These are phyloP conservation scores for Trypanosoma platydactyli DNA, from an alignment of 208 protist genomes.

Conservation along the genomic window DNA sequence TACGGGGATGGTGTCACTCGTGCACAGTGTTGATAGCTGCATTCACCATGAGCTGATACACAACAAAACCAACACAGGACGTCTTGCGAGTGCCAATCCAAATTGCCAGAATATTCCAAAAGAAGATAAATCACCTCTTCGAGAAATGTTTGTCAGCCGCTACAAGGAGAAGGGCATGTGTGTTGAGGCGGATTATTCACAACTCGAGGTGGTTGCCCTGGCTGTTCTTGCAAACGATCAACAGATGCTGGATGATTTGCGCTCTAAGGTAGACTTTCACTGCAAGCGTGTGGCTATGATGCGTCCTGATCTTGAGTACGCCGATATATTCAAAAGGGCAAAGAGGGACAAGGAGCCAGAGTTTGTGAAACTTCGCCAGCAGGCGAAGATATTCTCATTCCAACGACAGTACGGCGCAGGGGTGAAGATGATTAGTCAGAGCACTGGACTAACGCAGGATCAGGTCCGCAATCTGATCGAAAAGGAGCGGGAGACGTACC, in stretches of 20 bases:
- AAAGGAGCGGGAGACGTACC: constrained; percentile 90
- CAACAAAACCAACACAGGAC: constrained; percentile 90
- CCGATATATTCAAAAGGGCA: constrained; percentile 79
- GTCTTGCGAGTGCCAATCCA: constrained; percentile 86
- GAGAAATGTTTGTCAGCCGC: constrained; percentile 91
- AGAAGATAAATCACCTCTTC: constrained; percentile 86
- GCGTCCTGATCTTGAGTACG: constrained; percentile 91
- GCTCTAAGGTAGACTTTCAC: constrained; percentile 90
- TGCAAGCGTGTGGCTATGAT: constrained; percentile 94
- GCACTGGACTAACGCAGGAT: constrained; percentile 88
- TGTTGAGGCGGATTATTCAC: constrained; percentile 93
- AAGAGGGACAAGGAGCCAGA: constrained; percentile 93
- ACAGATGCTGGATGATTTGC: constrained; percentile 91
- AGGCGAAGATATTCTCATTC: constrained; percentile 94
- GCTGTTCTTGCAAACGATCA: constrained; percentile 87
- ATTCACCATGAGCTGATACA: constrained; percentile 94
- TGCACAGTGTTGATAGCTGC: constrained; percentile 85
- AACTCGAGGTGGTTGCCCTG: constrained; percentile 91
- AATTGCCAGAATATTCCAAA: constrained; percentile 95
- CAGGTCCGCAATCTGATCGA: constrained; percentile 91
- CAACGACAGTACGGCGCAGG: constrained; percentile 93
- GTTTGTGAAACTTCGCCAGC: constrained; percentile 91
- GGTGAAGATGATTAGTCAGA: constrained; percentile 90
- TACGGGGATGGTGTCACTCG: constrained; percentile 92
- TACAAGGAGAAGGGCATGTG: constrained; percentile 88